Evolutionary conservation across 2,329 filamentous ascomycete genomes (phyloP), one percentile per base, ranked within the genome.

Genomic region (Xylariomycetidae sp.): DNA sequence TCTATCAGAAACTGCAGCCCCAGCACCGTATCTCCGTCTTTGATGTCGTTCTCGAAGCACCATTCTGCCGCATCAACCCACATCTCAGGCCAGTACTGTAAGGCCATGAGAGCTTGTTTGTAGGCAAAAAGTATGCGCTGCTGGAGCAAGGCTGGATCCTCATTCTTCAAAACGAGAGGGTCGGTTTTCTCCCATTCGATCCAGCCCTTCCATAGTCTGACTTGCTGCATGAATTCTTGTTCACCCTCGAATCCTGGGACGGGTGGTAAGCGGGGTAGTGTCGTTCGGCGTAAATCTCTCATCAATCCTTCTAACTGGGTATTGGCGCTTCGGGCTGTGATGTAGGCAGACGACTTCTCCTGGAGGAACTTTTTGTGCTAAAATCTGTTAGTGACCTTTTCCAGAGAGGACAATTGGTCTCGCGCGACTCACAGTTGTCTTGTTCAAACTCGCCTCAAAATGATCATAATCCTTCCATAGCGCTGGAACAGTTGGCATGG

Each of bases 401-500:
- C 13, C 25, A 27, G 25, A 27, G 16, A 39, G 16, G 11, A 16
- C 25, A 30, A 17, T 12, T 10, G 33, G 19, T 11, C 22, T 23
- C 12, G 3, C n/a, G 12, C 7, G 18, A 64, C 75, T 55, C 71
- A 89, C 86, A 26, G 88, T 94, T 46, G 88, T 77, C 61, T 95
- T 97, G 67, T 96, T 96, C 38, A 96, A 63, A 5, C 82, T 79
- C 77, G 92, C 88, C 63, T 98, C 92, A 54, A 98, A 98, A 47
- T 86, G 82, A 57, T 97, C 89, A 54, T 98, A 98, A 54, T 98
- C 90, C 58, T 94, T 95, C 94, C 92, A 98, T 11, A 98, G 66
- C 33, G 74, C 76, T 52, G 90, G 86, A 30, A 94, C 78, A 19
- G 83, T 84, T 34, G 82, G 78, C 43, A 88, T 94, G 4, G 94